Base-by-base conservation (phyloP, 257 asterid genomes). In the Gentiana straminea region DNA sequence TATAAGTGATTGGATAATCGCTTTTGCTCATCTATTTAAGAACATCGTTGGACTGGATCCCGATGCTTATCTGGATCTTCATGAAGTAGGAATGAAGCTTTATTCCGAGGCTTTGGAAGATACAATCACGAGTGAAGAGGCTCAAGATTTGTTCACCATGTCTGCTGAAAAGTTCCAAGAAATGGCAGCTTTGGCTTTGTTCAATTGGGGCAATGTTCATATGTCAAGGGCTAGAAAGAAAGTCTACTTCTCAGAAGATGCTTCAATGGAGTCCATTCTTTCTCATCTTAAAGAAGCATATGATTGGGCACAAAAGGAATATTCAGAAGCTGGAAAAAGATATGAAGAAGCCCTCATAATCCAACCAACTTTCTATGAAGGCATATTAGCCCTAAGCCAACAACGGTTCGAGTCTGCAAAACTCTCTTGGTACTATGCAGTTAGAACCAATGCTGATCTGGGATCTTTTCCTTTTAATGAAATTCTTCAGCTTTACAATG, bases 401-500 rank as follows among this genome's bases (percentile, higher is more conserved):
- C 88, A 85, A 58, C 88, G 79, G 62, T 88, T 82, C 55, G 97
- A 88, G 79, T 82, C 71, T 74, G 97, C 94, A 54, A 88, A 84
- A 52, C 91, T 84, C 61, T 80, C 84, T 33, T 88, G 94, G 94
- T 84, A 84, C 64, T 79, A 75, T 55, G 84, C 84, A 12, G 58
- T 77, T 39, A 77, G 86, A 36, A 75, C 73, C 24, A 54, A 73
- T 44, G 80, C 65, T 49, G 88, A 82, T 73, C 64, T 88, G 60
- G 81, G 81, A 67, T 64, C 77, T 4, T 84, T 94, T 94, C 77
- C 81, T 57, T 77, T 79, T 8, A 56, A 72, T 6, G 82, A 79
- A 49, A 88, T 76, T 65, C 68, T 84, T 59, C 75, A 74, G 13
- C 95, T 84, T 62, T 88, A 84, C 74, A 84, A 84, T 69, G 61